These are phyloP conservation scores for Globisporangium nodosum DNA, from an alignment of 352 stramenopile species.

Conservation along the genomic window DNA sequence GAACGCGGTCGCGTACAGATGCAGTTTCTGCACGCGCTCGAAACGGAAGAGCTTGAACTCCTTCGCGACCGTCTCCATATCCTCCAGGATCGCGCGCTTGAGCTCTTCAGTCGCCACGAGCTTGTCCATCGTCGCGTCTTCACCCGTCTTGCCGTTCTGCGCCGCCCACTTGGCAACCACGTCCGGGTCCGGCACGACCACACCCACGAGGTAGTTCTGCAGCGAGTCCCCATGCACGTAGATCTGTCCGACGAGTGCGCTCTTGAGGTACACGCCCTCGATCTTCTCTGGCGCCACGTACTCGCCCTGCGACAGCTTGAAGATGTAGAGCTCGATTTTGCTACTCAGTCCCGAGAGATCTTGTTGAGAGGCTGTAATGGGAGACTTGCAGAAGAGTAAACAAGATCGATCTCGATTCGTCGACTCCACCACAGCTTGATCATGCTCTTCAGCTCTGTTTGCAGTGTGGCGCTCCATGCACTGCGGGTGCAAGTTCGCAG, in stretches of 20 bases:
- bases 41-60: constrained; percentile 34
- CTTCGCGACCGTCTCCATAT: constrained; percentile 34
- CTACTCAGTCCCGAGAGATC: too few species aligned
- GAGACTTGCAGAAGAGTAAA: too few species aligned
- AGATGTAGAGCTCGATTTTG: too few species aligned
- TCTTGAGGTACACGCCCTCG: constrained; percentile 93
- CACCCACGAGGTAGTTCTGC: constrained; percentile 89
- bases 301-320: too few species aligned
- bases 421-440: too few species aligned
- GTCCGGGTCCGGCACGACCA: constrained; percentile 87
- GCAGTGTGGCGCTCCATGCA: too few species aligned
- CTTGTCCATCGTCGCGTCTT: constrained; percentile 23
- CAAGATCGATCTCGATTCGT: too few species aligned
- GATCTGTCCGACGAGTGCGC: constrained; percentile 88
- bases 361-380: too few species aligned
- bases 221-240: constrained; percentile 97
- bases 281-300: constrained; percentile 93
- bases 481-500: too few species aligned
- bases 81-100: constrained; percentile 46
- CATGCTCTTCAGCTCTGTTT: too few species aligned
- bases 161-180: too few species aligned
- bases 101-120: constrained; percentile 10
- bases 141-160: too few species aligned
- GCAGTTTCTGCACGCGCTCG: constrained; percentile 88
- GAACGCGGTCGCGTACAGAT: constrained; percentile 80